A percentile compares a stretch with the other conserved stretches of the same genome.
phyloP scores from a whole-genome alignment of 208 protist species.

The Vickermania spadyakhi region DNA sequence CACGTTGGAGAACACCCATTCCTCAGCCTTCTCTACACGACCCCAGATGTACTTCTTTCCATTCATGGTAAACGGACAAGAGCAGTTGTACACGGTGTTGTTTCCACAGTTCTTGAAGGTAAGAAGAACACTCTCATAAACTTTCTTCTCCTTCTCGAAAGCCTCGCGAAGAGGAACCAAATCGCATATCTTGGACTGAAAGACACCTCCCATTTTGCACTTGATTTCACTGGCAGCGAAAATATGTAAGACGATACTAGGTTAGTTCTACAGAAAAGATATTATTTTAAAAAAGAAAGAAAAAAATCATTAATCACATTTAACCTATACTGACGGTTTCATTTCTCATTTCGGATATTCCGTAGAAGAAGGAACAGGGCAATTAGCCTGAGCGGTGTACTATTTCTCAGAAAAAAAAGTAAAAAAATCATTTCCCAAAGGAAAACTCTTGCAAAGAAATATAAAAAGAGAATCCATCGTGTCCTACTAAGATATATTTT shows the following conservation, averaged over 20 bases:
- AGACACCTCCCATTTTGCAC: slow-evolving; percentile 5
- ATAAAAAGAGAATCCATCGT: neutral
- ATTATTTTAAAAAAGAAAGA: too few relatives aligned
- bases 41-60: slow-evolving; percentile 32
- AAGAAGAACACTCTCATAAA: slow-evolving; percentile 17
- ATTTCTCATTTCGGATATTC: too few relatives aligned
- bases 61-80: slow-evolving; percentile 13
- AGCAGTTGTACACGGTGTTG: slow-evolving; percentile 17
- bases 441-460: neutral
- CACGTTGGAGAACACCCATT: slow-evolving; percentile 16
- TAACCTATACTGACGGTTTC: too few relatives aligned
- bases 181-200: slow-evolving; percentile 31
- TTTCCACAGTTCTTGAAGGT: slow-evolving; percentile 27
- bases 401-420: neutral
- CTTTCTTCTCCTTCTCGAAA: slow-evolving; percentile 37
- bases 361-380: neutral
- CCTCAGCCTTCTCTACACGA: slow-evolving; percentile 19
- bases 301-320: too few relatives aligned
- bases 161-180: slow-evolving; percentile 26
- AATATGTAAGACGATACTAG: too few relatives aligned
- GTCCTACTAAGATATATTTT: neutral
- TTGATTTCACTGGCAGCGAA: too few relatives aligned
- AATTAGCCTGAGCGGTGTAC: neutral
- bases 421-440: neutral
- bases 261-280: too few relatives aligned